A percentile compares a stretch with the other conserved stretches of the same genome.
Conservation (phyloP, 2,329 filamentous ascomycete genomes). For the Ophiostoma ulmi region DNA sequence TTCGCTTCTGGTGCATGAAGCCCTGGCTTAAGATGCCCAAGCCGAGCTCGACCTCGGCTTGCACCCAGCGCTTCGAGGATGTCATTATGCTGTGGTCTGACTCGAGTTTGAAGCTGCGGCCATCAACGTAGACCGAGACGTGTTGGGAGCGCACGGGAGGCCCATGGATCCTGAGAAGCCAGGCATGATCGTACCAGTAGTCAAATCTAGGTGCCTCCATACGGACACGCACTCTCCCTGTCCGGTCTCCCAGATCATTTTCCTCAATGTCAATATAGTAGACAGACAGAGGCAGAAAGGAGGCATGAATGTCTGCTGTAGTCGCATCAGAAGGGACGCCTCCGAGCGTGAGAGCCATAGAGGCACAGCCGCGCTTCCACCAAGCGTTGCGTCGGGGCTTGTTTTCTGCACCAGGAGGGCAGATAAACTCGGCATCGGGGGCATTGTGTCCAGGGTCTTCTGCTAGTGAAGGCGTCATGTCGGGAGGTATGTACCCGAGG, state of each 20-base stretch:
- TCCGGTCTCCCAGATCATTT: constrained; percentile 36
- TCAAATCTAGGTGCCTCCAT: constrained; percentile 50
- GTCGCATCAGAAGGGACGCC: constrained; percentile 33
- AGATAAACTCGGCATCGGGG: not conserved
- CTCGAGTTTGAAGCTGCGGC: constrained; percentile 15
- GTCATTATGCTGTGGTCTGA: constrained; percentile 22
- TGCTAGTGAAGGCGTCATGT: not conserved
- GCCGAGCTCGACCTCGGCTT: constrained; percentile 39
- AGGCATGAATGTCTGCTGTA: constrained; percentile 45
- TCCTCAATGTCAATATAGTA: constrained; percentile 52
- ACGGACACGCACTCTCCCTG: constrained; percentile 44
- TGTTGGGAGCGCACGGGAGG: not conserved
- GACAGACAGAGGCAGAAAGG: constrained; percentile 38
- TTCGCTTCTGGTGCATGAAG: constrained; percentile 46
- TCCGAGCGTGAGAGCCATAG: constrained; percentile 34
- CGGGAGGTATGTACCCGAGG: not conserved
- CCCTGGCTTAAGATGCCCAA: constrained; percentile 57
- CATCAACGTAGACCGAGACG: constrained; percentile 22
- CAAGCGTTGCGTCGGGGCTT: constrained; percentile 12
- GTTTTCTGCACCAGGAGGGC: constrained; percentile 19
- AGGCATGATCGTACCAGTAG: constrained; percentile 44
- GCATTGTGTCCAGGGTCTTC: not conserved
- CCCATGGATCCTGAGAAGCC: constrained; percentile 18
- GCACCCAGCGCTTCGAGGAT: constrained; percentile 26
- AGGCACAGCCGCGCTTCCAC: constrained; percentile 17